These are phyloP conservation scores for Calonectria hawksworthii DNA, from an alignment of 2,329 filamentous ascomycete genomes.

Conservation along the genomic window DNA sequence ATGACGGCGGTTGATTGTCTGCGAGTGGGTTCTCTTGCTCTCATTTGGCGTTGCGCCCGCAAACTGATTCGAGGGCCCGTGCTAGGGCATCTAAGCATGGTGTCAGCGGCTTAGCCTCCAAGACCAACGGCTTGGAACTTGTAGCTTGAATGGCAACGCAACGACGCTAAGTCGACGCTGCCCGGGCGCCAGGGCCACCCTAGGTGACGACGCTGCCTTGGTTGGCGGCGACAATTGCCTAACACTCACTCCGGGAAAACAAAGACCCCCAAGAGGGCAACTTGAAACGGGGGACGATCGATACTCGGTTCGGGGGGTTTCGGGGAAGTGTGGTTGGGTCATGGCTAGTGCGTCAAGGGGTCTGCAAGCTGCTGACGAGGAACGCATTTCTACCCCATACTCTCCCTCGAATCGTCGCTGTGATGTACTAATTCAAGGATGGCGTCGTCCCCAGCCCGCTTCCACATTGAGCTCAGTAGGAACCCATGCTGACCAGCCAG, in stretches of 20 bases:
- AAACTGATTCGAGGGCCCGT: slow-evolving; percentile 44
- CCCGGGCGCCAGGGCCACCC: slow-evolving; percentile 13
- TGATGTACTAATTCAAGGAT: slow-evolving; percentile 14
- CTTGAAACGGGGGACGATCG: slow-evolving; percentile 20
- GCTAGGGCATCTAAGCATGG: slow-evolving; percentile 41
- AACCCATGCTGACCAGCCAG: slow-evolving; percentile 10
- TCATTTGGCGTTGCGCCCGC: slow-evolving; percentile 46
- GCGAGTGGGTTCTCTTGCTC: slow-evolving; percentile 36
- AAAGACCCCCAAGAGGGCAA: slow-evolving; percentile 32
- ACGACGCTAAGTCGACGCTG: slow-evolving; percentile 18
- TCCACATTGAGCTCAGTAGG: background rate
- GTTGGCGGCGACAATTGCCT: background rate
- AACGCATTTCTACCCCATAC: slow-evolving; percentile 28
- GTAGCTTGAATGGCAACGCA: slow-evolving; percentile 33
- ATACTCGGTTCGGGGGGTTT: slow-evolving; percentile 21
- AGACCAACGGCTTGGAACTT: slow-evolving; percentile 35
- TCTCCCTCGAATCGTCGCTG: slow-evolving; percentile 26
- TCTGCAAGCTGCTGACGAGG: background rate
- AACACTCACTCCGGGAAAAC: slow-evolving; percentile 31
- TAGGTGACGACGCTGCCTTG: slow-evolving; percentile 8
- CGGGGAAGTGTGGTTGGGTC: slow-evolving; percentile 6
- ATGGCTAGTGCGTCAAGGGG: background rate
- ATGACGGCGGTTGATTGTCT: slow-evolving; percentile 36
- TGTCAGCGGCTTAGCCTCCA: slow-evolving; percentile 41
- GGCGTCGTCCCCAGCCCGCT: background rate